Conservation (phyloP, 805 yeast genomes). For the Yarrowia sp. region DNA sequence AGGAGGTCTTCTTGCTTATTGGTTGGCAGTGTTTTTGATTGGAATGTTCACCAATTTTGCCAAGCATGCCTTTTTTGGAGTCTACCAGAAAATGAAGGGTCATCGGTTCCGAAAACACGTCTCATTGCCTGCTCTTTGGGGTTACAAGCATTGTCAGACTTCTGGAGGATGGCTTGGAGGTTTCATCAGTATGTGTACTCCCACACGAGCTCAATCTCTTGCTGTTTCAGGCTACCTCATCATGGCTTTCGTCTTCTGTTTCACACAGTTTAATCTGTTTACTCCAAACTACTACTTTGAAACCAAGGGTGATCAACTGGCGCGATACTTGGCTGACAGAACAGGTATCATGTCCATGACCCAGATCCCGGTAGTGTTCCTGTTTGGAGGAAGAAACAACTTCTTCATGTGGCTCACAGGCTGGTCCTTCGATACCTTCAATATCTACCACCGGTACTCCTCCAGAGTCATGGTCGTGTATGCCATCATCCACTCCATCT, state of each 20-base stretch:
- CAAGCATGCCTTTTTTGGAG: constrained; percentile 40
- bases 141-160: constrained; percentile 47
- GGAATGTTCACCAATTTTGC: constrained; percentile 44
- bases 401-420: constrained; percentile 68
- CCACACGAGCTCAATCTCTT: constrained; percentile 55
- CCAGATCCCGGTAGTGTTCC: constrained; percentile 46
- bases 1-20: constrained; percentile 45
- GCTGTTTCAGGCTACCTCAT: constrained; percentile 50
- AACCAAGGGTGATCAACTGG: constrained; percentile 38
- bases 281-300: constrained; percentile 42
- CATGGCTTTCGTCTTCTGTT: constrained; percentile 47
- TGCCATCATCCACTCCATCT: constrained; percentile 44
- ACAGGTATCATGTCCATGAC: constrained; percentile 45
- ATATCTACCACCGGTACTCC: constrained; percentile 59
- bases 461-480: constrained; percentile 44
- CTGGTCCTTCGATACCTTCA: constrained; percentile 65
- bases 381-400: constrained; percentile 74
- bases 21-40: constrained; percentile 45
- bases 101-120: constrained; percentile 44
- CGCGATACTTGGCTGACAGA: constrained; percentile 44
- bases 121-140: constrained; percentile 49
- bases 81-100: constrained; percentile 20
- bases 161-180: constrained; percentile 32
- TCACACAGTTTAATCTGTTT: constrained; percentile 20
- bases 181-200: constrained; percentile 46